Percentiles rank a stretch among this genome's conserved stretches.
Conservation (phyloP, 305 asterid species). For the Vinca major region DNA sequence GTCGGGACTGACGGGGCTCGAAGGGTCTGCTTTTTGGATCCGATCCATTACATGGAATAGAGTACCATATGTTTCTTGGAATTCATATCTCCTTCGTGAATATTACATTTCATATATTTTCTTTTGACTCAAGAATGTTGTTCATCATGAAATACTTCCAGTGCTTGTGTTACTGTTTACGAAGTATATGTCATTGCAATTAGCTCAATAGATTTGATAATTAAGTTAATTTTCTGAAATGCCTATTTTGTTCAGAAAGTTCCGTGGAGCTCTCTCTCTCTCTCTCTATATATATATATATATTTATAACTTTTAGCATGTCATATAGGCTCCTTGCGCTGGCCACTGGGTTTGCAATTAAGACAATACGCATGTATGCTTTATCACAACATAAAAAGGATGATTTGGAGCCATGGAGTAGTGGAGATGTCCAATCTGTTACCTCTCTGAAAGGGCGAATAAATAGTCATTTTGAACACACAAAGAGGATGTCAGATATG, state of each 20-base stretch:
- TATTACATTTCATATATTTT: background rate
- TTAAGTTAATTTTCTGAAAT: constrained; percentile 17
- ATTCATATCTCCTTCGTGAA: too few species aligned
- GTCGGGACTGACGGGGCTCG: too few species aligned
- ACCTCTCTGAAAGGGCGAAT: constrained; percentile 28
- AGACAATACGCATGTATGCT: constrained; percentile 65
- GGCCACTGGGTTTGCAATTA: constrained; percentile 69
- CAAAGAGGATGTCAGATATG: constrained; percentile 56
- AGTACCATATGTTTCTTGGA: too few species aligned
- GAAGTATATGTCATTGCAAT: background rate
- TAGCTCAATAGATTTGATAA: background rate
- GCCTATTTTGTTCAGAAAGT: constrained; percentile 16
- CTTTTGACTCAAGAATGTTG: background rate
- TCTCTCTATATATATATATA: too few species aligned
- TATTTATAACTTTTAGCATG: constrained; percentile 13
- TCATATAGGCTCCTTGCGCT: constrained; percentile 85
- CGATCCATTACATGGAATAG: too few species aligned
- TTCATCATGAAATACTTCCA: background rate
- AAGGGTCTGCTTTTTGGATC: too few species aligned
- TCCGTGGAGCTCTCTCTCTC: constrained; percentile 10
- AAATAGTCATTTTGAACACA: constrained; percentile 33
- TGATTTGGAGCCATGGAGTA: constrained; percentile 33
- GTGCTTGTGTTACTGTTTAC: background rate
- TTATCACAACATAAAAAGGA: constrained; percentile 53
- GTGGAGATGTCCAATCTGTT: constrained; percentile 27